Evolutionary conservation across 805 yeast genomes (phyloP).

Genomic region (Ogataea angusta): DNA sequence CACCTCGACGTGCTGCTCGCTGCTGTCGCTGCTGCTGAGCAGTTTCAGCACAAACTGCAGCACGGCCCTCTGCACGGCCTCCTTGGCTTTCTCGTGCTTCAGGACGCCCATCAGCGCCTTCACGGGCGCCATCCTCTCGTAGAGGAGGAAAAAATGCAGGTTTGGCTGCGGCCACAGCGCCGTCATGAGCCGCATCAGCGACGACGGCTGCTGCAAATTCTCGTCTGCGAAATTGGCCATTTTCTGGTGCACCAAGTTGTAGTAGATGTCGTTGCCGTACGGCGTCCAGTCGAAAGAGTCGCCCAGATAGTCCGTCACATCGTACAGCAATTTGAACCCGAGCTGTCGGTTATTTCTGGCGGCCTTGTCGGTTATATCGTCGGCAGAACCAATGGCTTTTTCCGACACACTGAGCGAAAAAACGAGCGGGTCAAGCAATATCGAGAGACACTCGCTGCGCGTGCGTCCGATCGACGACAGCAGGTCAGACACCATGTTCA

Average conservation of each 20-base stretch:
- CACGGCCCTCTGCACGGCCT: conserved; percentile 54
- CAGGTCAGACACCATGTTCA: conserved; percentile 56
- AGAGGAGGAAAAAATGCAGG: conserved; percentile 49
- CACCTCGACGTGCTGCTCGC: conserved; percentile 43
- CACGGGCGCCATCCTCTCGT: conserved; percentile 54
- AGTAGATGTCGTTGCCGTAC: conserved; percentile 48
- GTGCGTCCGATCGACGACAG: conserved; percentile 57
- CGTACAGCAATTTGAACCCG: conserved; percentile 62
- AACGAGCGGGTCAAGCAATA: conserved; percentile 55
- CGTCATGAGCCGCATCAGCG: conserved; percentile 63
- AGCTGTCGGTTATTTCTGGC: conserved; percentile 61
- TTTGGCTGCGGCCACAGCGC: conserved; percentile 50
- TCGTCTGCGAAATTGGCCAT: conserved; percentile 65
- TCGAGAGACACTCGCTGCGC: conserved; percentile 44
- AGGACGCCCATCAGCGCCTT: conserved; percentile 55
- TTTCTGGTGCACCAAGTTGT: conserved; percentile 58
- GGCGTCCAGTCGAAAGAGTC: conserved; percentile 53
- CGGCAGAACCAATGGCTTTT: conserved; percentile 29
- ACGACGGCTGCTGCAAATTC: conserved; percentile 80
- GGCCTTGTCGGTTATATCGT: conserved; percentile 36
- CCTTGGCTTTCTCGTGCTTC: conserved; percentile 57
- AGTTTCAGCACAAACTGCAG: conserved; percentile 52
- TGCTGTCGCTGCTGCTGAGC: conserved; percentile 37
- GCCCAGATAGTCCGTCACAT: conserved; percentile 53
- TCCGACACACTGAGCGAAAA: conserved; percentile 56